Evolutionary conservation across 306 rosid genomes (phyloP).

Genomic region (Betula pendula): DNA sequence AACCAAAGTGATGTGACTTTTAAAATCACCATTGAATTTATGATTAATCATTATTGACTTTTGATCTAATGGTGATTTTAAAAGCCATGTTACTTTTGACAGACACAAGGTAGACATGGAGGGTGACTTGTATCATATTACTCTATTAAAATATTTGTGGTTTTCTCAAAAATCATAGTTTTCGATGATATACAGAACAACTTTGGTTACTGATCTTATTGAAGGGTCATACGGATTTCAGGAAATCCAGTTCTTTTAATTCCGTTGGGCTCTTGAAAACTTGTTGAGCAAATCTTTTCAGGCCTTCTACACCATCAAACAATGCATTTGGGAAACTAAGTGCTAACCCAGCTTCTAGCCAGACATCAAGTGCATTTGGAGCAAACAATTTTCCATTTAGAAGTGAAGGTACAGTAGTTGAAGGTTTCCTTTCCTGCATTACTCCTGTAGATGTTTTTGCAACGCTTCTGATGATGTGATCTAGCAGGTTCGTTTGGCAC

Average conservation of each 20-base stretch:
- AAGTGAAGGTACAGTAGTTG: constrained; percentile 25
- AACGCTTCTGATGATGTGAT: constrained; percentile 4
- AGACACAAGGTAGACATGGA: too few species aligned
- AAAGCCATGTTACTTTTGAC: too few species aligned
- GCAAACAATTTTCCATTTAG: constrained; percentile 25
- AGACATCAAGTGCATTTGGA: constrained; percentile 31
- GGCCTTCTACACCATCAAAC: constrained; percentile 51
- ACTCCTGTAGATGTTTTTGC: not conserved
- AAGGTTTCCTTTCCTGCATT: not conserved
- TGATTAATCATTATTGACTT: too few species aligned
- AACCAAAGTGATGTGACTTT: too few species aligned
- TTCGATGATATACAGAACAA: constrained; percentile 1
- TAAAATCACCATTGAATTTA: too few species aligned
- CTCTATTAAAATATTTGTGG: not conserved
- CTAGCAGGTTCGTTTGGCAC: constrained; percentile 31
- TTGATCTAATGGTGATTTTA: too few species aligned
- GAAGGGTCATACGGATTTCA: not conserved
- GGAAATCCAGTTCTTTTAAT: constrained; percentile 3
- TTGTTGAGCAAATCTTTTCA: constrained; percentile 27
- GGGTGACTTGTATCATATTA: too few species aligned
- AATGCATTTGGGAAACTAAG: constrained; percentile 38
- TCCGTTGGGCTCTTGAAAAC: not conserved
- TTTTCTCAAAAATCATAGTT: not conserved
- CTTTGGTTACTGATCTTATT: not conserved
- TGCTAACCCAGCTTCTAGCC: constrained; percentile 33